Base-by-base conservation (phyloP, 495 filamentous ascomycete species). In the Acidiella bohemica region DNA sequence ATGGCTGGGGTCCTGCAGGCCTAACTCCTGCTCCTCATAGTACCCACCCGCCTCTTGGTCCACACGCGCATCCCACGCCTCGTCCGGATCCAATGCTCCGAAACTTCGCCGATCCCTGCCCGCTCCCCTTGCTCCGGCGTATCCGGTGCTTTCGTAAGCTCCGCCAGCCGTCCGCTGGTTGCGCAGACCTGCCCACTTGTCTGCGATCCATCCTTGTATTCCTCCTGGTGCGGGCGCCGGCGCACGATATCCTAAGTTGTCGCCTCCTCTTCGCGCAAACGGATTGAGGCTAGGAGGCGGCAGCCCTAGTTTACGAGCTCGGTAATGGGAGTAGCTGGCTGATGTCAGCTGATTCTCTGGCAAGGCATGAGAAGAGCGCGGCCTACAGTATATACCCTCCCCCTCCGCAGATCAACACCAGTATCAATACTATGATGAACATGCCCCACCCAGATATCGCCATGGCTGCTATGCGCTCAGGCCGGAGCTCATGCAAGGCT, bases 11-110 rank as follows among this genome's bases (percentile, higher is more conserved):
- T 59, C 57, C 30, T 59, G 61, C 47, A 65, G 41, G 2, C 66
- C 66, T 13, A 68, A 54, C 56, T 82, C 79, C 49, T 76, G 69
- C 60, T 80, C 78, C 45, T 81, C 65, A 43, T 77, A 73, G 49
- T 76, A 73, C 21, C 53, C 63, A 22, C 41, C 47, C 11, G 68
- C 71, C 52, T 78, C 76, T 36, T 67, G 60, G 25, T 73, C 75
- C 3, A 84, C 78, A 24, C 74, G 54, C 34, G 76, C 48, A 61
- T 81, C 77, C 79, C 79, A 84, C 18, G 79, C 76, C 42, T 79
- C 76, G 55, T 84, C 79, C 0, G 76, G 78, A 52, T 84, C 79
- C 20, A 80, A 61, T 14, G 66, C 52, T 25, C 65, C 64, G 57
- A 50, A 44, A 0, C 51, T 47, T 41, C 51, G 20, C 42, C 53